These are phyloP conservation scores for Bjerkandera adusta DNA, from an alignment of 1,284 basidiomycete species.

Conservation along the genomic window DNA sequence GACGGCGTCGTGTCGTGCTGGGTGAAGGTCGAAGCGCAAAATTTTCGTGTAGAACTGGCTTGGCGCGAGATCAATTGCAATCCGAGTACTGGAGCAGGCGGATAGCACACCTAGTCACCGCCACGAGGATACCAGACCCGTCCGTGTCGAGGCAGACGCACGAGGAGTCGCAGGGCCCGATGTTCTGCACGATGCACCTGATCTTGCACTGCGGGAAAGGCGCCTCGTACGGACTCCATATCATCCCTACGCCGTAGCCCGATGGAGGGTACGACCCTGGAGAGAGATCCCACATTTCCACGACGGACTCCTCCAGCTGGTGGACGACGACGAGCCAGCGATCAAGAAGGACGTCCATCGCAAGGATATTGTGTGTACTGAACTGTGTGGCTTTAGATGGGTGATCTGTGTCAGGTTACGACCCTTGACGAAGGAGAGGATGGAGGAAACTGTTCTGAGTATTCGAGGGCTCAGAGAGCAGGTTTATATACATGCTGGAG, in stretches of 20 bases:
- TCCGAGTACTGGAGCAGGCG: too few species aligned
- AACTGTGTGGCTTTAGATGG: too few species aligned
- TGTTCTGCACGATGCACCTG: conserved; percentile 3
- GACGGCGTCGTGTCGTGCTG: not conserved
- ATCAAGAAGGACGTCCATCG: conserved; percentile 23
- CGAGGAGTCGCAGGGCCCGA: conserved; percentile 27
- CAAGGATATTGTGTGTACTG: conserved; percentile 16
- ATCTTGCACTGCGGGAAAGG: too few species aligned
- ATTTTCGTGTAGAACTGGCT: conserved; percentile 7
- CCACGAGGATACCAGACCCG: conserved; percentile 17
- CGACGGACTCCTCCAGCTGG: conserved; percentile 19
- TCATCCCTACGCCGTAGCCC: too few species aligned
- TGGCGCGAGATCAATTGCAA: not conserved
- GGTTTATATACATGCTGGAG: too few species aligned
- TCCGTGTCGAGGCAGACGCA: conserved; percentile 26
- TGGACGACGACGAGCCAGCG: conserved; percentile 28
- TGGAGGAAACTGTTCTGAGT: too few species aligned
- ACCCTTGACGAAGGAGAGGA: too few species aligned
- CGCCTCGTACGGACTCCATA: too few species aligned
- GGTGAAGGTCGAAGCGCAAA: conserved; percentile 2
- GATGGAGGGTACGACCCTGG: conserved; percentile 2
- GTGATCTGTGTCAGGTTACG: too few species aligned
- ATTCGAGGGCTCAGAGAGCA: too few species aligned
- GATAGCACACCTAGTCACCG: conserved; percentile 18
- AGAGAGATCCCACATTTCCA: conserved; percentile 29